Conservation (phyloP, 1,139 yeast genomes). For the Kurtzmaniella quercitrusa region DNA sequence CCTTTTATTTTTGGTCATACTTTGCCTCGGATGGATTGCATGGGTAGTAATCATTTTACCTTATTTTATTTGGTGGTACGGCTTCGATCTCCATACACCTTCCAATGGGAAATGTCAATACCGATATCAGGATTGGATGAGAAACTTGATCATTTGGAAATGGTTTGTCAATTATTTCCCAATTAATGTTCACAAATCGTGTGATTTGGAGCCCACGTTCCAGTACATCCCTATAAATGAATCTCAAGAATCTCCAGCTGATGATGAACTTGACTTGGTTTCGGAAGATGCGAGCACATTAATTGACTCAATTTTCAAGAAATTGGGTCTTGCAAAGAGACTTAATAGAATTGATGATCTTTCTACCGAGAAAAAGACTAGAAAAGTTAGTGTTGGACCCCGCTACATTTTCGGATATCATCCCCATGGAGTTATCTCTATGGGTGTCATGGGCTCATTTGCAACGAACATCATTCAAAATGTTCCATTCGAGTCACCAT, state of each 20-base stretch:
- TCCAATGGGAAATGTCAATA: slow-evolving; percentile 66
- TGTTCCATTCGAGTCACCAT: slow-evolving; percentile 43
- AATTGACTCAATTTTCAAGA: slow-evolving; percentile 35
- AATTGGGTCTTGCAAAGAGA: slow-evolving; percentile 37
- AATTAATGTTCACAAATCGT: slow-evolving; percentile 64
- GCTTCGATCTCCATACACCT: slow-evolving; percentile 58
- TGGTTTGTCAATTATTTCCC: slow-evolving; percentile 81
- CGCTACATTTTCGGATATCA: slow-evolving; percentile 89
- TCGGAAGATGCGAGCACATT: slow-evolving; percentile 35
- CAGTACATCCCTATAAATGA: slow-evolving; percentile 27
- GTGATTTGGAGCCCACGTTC: slow-evolving; percentile 74
- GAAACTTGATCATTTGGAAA: slow-evolving; percentile 63
- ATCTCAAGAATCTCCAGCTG: slow-evolving; percentile 16
- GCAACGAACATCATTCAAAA: slow-evolving; percentile 69
- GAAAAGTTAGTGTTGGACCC: slow-evolving; percentile 55
- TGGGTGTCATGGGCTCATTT: slow-evolving; percentile 86
- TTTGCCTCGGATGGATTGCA: slow-evolving; percentile 61
- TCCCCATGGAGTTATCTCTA: slow-evolving; percentile 94
- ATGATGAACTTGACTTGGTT: slow-evolving; percentile 44
- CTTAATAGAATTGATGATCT: slow-evolving; percentile 26
- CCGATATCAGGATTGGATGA: slow-evolving; percentile 55
- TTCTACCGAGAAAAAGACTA: slow-evolving; percentile 13
- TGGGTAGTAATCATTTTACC: slow-evolving; percentile 64
- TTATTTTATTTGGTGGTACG: slow-evolving; percentile 58
- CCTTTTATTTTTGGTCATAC: slow-evolving; percentile 48